These are phyloP conservation scores for Vaccinium myrtillus DNA, from an alignment of 148 eudicot genomes.

Conservation along the genomic window DNA sequence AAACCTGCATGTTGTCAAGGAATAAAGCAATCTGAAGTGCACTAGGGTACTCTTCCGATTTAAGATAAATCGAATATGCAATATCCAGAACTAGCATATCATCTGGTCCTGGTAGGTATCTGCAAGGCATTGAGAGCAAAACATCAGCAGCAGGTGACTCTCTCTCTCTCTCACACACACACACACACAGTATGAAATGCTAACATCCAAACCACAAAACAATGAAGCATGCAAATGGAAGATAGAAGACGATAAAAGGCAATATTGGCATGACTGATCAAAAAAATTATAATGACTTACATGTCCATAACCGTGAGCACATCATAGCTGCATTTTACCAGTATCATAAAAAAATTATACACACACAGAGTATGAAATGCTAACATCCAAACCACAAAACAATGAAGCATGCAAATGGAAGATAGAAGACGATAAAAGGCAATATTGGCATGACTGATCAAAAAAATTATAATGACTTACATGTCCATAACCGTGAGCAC, in stretches of 20 bases:
- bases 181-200: background rate
- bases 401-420: background rate
- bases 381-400: background rate
- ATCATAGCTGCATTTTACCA: background rate
- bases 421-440: background rate
- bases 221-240: background rate
- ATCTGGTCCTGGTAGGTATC: constrained; percentile 92
- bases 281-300: background rate
- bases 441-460: background rate
- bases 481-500: background rate
- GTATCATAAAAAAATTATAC: too few species aligned
- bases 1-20: constrained; percentile 76
- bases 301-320: background rate
- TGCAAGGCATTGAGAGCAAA: constrained; percentile 31
- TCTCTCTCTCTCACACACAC: background rate
- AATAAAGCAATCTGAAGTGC: constrained; percentile 86
- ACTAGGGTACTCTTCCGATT: constrained; percentile 68
- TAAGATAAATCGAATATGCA: constrained; percentile 61
- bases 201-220: constrained; percentile 1
- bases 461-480: background rate
- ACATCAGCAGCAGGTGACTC: background rate
- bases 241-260: background rate
- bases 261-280: background rate
- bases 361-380: background rate
- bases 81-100: constrained; percentile 71